These are phyloP conservation scores for Tolypocladium capitatum DNA, from an alignment of 2,329 filamentous ascomycete species.

Conservation along the genomic window DNA sequence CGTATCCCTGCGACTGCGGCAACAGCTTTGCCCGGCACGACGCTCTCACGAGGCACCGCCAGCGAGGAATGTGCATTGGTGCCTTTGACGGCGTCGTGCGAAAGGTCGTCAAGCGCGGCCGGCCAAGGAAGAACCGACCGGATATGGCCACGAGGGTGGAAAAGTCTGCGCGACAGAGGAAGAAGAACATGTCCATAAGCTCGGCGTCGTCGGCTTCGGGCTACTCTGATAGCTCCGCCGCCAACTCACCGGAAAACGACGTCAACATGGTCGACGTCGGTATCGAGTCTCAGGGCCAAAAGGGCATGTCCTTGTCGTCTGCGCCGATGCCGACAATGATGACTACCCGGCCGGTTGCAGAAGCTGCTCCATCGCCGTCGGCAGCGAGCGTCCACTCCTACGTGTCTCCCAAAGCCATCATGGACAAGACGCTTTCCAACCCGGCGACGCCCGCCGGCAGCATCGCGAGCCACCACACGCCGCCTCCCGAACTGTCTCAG, in stretches of 20 bases:
- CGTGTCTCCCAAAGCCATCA: conserved; percentile 32
- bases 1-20: conserved; percentile 86
- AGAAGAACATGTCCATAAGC: conserved; percentile 36
- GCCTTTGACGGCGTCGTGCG: conserved; percentile 69
- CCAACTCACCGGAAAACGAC: conserved; percentile 37
- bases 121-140: conserved; percentile 48
- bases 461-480: conserved; percentile 37
- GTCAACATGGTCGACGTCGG: conserved; percentile 33
- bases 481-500: conserved; percentile 47
- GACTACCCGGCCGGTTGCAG: conserved; percentile 18
- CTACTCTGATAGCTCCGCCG: conserved; percentile 42
- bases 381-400: conserved; percentile 25
- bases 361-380: conserved; percentile 26
- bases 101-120: conserved; percentile 48
- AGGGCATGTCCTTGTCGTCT: conserved; percentile 29
- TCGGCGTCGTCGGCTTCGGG: conserved; percentile 41
- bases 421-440: conserved; percentile 23
- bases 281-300: conserved; percentile 5
- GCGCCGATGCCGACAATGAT: conserved; percentile 25
- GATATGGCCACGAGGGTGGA: conserved; percentile 42
- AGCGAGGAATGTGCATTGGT: conserved; percentile 92
- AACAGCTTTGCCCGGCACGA: conserved; percentile 93
- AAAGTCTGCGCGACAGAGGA: conserved; percentile 42
- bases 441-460: conserved; percentile 37
- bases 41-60: conserved; percentile 83